Evolutionary conservation across 129 eudicot species (phyloP), one percentile per base, ranked within the genome.

Genomic region (Logfia minima): DNA sequence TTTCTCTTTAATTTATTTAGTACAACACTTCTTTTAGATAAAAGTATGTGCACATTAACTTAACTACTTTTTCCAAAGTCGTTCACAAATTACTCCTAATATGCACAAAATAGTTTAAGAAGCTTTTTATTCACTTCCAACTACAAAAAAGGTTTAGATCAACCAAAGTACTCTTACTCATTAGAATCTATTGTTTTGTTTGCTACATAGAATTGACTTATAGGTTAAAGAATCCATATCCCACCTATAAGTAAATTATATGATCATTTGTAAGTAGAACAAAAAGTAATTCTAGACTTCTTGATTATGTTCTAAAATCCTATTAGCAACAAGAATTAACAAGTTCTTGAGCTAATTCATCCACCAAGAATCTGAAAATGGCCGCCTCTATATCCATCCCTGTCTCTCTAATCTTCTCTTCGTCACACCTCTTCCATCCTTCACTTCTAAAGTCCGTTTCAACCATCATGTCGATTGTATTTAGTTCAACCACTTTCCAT

Each of bases 401-500:
- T 0, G 75, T 66, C 60, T 85, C 86, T 58, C 19, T 70, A 16
- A 71, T 39, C 59, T 82, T 84, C 78, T 84, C 91, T 21, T 77
- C 41, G 55, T 81, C 81, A 28, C 43, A 79, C 65, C 64, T 84
- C 70, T 64, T 91, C 99, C 99, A 95, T 5, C 85, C 86, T 67
- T 89, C 94, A 52, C 72, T 83, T 65, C 73, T 81, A 2, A 91
- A 78, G 63, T 95, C 99, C 63, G 74, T 68, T 41, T 84, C 94
- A 0, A 95, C 86, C 99, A 95, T 95, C 99, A 92, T 89, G 60
- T 95, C 99, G 28, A 95, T 91, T 13, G 99, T 91, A 86, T 88
- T 83, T 0, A 82, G 72, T 71, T 88, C 90, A 13, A 89, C 99
- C 56, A 85, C 90, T 79, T 77, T 83, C 96, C 96, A 93, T 22